Percentiles rank a stretch among this genome's conserved stretches.
phyloP scores from a whole-genome alignment of 2,329 filamentous ascomycete genomes.

The Ceratocystis smalleyi region DNA sequence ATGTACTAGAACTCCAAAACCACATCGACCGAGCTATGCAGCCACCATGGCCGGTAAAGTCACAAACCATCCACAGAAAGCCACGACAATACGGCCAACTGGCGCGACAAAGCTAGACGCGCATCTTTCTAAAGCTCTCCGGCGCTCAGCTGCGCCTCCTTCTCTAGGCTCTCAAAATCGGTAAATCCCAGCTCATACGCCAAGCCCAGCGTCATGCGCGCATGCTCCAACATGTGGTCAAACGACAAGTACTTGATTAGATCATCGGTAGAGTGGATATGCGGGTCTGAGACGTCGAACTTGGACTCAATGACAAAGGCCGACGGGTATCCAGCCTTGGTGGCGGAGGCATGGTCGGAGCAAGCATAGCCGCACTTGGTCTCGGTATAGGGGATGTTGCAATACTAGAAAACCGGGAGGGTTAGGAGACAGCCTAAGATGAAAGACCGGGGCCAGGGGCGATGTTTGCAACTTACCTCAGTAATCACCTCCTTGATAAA shows the following conservation, averaged over 20 bases:
- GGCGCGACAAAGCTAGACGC: neutral
- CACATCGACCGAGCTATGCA: too few species aligned
- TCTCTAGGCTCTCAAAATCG: conserved; percentile 35
- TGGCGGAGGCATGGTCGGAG: conserved; percentile 56
- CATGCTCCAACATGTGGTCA: conserved; percentile 50
- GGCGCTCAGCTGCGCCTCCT: conserved; percentile 18
- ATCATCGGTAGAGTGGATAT: conserved; percentile 61
- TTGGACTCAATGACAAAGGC: conserved; percentile 48
- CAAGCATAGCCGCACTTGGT: conserved; percentile 83
- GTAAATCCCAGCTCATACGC: conserved; percentile 46
- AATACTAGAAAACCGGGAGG: conserved; percentile 41
- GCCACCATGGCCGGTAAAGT: neutral
- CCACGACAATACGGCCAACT: neutral
- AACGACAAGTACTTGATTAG: conserved; percentile 54
- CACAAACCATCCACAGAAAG: neutral
- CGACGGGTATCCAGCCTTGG: conserved; percentile 48
- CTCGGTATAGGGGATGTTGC: conserved; percentile 69
- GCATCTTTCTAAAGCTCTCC: conserved; percentile 21
- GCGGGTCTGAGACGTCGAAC: conserved; percentile 46
- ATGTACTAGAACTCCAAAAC: neutral
- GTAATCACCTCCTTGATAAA: conserved; percentile 86
- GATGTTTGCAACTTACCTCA: conserved; percentile 29
- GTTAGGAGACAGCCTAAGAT: neutral
- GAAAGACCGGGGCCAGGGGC: neutral
- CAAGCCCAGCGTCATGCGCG: conserved; percentile 34